Conservation (phyloP, 192 early-diverging fungal genomes). For the Podochytrium sp. region DNA sequence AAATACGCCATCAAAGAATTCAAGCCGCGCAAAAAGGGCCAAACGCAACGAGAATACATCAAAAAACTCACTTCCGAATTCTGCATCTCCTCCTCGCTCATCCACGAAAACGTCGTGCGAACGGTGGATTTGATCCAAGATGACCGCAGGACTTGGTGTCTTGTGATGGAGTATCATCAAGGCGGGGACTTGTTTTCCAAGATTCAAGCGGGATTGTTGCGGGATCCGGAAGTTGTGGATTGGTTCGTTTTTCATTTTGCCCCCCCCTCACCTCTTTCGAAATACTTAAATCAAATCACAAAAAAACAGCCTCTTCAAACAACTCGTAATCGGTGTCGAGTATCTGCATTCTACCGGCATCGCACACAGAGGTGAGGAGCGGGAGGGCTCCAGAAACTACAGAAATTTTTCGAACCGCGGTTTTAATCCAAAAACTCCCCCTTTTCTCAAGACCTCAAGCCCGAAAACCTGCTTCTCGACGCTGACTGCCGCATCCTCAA, state of each 20-base stretch:
- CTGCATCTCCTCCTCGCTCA: constrained; percentile 89
- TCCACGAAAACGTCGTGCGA: constrained; percentile 88
- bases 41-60: constrained; percentile 90
- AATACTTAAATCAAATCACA: neutral
- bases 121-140: constrained; percentile 98
- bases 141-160: constrained; percentile 64
- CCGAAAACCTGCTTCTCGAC: constrained; percentile 91
- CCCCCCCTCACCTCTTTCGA: too few species aligned
- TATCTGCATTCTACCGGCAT: constrained; percentile 93
- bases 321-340: constrained; percentile 82
- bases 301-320: constrained; percentile 82
- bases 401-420: too few species aligned
- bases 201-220: constrained; percentile 78
- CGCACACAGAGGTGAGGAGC: too few species aligned
- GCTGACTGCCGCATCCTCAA: constrained; percentile 73
- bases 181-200: constrained; percentile 90
- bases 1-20: constrained; percentile 94
- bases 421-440: too few species aligned
- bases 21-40: constrained; percentile 81
- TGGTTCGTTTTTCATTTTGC: constrained; percentile 66
- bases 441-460: constrained; percentile 92
- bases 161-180: constrained; percentile 92
- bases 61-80: constrained; percentile 97
- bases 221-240: constrained; percentile 70
- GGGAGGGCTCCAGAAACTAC: too few species aligned